Conservation (phyloP, 2,329 filamentous ascomycete species). For the Claviceps fusiformis region DNA sequence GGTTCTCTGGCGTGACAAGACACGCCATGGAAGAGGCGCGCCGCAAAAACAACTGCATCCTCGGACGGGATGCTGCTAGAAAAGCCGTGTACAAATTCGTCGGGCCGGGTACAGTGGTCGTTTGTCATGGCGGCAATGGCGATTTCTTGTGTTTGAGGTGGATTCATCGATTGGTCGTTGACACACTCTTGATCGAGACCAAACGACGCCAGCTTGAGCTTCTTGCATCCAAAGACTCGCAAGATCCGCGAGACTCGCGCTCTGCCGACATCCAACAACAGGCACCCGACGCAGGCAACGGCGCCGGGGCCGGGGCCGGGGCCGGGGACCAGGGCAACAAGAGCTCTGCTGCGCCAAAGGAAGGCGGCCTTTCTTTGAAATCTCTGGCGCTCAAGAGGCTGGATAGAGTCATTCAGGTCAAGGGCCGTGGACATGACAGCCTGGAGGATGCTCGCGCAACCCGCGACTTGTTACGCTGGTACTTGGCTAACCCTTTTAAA, state of each 20-base stretch:
- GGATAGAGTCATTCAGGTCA: constrained; percentile 24
- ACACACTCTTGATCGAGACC: constrained; percentile 27
- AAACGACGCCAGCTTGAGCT: constrained; percentile 6
- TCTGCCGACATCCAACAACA: constrained; percentile 4
- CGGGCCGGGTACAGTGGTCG: constrained; percentile 30
- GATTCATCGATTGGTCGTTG: constrained; percentile 31
- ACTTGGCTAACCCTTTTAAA: constrained; percentile 10
- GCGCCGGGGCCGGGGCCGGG: background rate
- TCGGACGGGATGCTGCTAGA: constrained; percentile 29
- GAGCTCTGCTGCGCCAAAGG: background rate
- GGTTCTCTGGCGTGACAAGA: constrained; percentile 33
- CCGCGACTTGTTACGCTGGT: constrained; percentile 28
- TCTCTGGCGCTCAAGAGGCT: constrained; percentile 23
- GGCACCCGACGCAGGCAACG: background rate
- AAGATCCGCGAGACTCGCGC: background rate
- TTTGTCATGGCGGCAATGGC: constrained; percentile 29
- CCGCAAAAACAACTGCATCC: constrained; percentile 19
- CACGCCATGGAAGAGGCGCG: constrained; percentile 24
- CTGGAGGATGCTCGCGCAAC: constrained; percentile 31
- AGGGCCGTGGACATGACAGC: constrained; percentile 25
- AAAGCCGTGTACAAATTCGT: constrained; percentile 29
- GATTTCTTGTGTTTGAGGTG: constrained; percentile 33
- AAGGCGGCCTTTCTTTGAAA: constrained; percentile 24
- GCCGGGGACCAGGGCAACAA: background rate
- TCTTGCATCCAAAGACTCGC: background rate